Base-by-base conservation (phyloP, 2,329 filamentous ascomycete genomes). In the Pezicula radicicola region DNA sequence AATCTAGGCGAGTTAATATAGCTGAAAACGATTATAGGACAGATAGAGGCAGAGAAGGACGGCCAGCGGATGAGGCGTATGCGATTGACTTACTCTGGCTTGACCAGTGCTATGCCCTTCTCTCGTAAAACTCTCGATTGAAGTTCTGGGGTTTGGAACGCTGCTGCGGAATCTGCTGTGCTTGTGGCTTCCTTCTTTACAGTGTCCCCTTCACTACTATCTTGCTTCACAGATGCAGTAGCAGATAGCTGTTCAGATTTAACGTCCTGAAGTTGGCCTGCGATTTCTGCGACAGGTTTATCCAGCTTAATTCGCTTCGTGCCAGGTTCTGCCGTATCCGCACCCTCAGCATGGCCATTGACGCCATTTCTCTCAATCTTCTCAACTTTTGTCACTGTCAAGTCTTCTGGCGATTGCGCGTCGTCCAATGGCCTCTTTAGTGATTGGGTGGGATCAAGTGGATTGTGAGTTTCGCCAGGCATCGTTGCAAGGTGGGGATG, bases 251-350 rank as follows among this genome's bases (percentile, higher is more conserved):
- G 28, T 30, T 30, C 28, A 8, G 28, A 30, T 30, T 13, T 42
- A 4, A 12, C 12, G 39, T 16, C 39, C 8, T 42, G 18, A 4
- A 10, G 13, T 10, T 42, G 18, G 13, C 1, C n/a, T 25, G 21
- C 39, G 21, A n/a, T 12, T 19, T 7, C 21, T 16, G 16, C n/a
- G 10, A 25, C 21, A 18, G 18, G 8, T 42, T 18, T 6, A n/a
- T 53, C 49, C 25, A 50, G 40, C 36, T 54, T 87, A 60, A 78
- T 71, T 62, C 81, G 79, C 70, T 88, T 88, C 18, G 42, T 40
- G 42, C 45, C 9, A 53, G 77, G 75, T 40, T 72, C 69, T 48
- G 70, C 67, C 12, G 64, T 54, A 42, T 48, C 54, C 47, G 63
- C 66, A 46, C 69, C 66, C 42, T 56, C 54, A 19, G 56, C 54